phyloP scores from a whole-genome alignment of 2,329 filamentous ascomycete genomes.

The Cladosporium sp. region DNA sequence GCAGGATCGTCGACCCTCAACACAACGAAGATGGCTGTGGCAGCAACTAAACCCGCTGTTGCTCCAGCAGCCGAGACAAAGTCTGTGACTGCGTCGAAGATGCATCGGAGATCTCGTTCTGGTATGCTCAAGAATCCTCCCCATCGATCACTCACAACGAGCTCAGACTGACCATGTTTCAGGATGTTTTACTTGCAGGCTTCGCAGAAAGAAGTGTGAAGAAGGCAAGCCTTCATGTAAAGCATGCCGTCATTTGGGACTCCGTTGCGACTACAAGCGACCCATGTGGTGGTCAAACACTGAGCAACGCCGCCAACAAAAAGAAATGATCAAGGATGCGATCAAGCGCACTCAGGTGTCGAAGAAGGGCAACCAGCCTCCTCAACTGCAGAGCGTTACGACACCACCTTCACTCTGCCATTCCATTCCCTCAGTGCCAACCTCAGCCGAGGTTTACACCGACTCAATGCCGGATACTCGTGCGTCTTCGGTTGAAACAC shows the following conservation, averaged over 20 bases:
- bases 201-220: conserved; percentile 71
- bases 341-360: conserved; percentile 96
- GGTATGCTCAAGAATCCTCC: conserved; percentile 61
- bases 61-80: conserved; percentile 54
- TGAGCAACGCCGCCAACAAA: conserved; percentile 80
- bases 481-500: conserved; percentile 78
- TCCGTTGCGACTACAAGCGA: conserved; percentile 93
- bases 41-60: conserved; percentile 35
- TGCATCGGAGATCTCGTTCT: conserved; percentile 92
- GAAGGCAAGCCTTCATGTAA: conserved; percentile 66
- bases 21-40: conserved; percentile 52
- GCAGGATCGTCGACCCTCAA: conserved; percentile 45
- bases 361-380: conserved; percentile 69
- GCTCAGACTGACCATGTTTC: conserved; percentile 39
- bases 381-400: conserved; percentile 46
- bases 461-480: conserved; percentile 72
- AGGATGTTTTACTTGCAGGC: conserved; percentile 69
- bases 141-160: conserved; percentile 4
- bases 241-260: conserved; percentile 70
- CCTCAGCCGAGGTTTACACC: conserved; percentile 72
- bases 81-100: conserved; percentile 68
- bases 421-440: conserved; percentile 63
- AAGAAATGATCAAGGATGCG: conserved; percentile 93
- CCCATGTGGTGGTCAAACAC: conserved; percentile 98
- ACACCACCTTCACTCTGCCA: conserved; percentile 79